A percentile compares a stretch with the other conserved stretches of the same genome.
Conservation (phyloP, 2,329 filamentous ascomycete genomes). For the Ophiocordyceps camponoti-saundersi region DNA sequence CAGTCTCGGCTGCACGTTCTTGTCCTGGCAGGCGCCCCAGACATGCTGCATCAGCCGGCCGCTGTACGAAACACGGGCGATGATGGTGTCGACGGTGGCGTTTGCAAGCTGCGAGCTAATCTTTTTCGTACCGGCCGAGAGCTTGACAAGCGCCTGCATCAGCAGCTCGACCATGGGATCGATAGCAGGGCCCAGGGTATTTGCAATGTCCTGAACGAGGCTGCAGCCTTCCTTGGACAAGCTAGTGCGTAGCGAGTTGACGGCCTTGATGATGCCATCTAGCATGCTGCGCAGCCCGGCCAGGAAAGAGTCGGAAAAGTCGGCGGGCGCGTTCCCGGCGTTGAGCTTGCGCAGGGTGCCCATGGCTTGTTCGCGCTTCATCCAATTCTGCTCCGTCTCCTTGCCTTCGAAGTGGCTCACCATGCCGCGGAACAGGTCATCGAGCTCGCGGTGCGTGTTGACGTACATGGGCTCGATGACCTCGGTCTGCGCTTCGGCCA, state of each 20-base stretch:
- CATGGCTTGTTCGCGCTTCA: slow-evolving; percentile 67
- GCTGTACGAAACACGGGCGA: slow-evolving; percentile 66
- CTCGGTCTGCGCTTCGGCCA: slow-evolving; percentile 48
- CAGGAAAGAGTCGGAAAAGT: slow-evolving; percentile 58
- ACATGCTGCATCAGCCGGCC: slow-evolving; percentile 73
- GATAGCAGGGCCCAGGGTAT: slow-evolving; percentile 56
- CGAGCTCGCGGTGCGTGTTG: slow-evolving; percentile 72
- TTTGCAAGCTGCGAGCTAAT: slow-evolving; percentile 78
- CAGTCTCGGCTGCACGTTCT: slow-evolving; percentile 74
- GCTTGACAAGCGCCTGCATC: slow-evolving; percentile 76
- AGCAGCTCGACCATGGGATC: slow-evolving; percentile 83
- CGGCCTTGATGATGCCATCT: slow-evolving; percentile 76
- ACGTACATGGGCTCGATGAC: slow-evolving; percentile 67
- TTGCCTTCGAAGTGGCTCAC: slow-evolving; percentile 65
- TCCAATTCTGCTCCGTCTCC: slow-evolving; percentile 85
- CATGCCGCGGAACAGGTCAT: slow-evolving; percentile 76
- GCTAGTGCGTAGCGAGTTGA: slow-evolving; percentile 74
- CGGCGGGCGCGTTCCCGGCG: slow-evolving; percentile 66
- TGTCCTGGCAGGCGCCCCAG: slow-evolving; percentile 69
- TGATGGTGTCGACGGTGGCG: slow-evolving; percentile 60
- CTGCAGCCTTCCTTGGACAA: slow-evolving; percentile 74
- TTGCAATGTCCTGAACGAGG: slow-evolving; percentile 71
- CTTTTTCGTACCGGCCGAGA: slow-evolving; percentile 81
- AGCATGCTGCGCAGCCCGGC: slow-evolving; percentile 54
- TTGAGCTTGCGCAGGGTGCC: slow-evolving; percentile 61